Evolutionary conservation across 345 rosid species (phyloP), one percentile per base, ranked within the genome.

Genomic region (sweet orange (Citrus sinensis)): DNA sequence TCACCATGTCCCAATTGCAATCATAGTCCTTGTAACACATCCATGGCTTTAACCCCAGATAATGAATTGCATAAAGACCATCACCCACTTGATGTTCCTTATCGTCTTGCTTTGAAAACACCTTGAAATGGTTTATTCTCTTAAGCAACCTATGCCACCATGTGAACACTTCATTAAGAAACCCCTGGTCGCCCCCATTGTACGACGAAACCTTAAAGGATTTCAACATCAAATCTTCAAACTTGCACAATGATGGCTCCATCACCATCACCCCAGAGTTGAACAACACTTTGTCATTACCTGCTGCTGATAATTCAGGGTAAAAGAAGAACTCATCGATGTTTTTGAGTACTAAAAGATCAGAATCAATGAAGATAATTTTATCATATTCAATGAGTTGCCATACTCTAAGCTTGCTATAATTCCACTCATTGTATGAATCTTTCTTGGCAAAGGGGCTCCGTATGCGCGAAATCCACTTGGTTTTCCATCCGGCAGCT

Each of bases 131-230:
- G 75, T 95, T 95, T 11, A 90, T 76, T 4, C 74, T 87, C 1
- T 71, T 46, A 0, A 98, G 92, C 81, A 89, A 67, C 76, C 99
- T 82, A n/a, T 95, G 99, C 97, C 98, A 93, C 98, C 97, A 92
- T 2, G 92, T 87, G 46, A 95, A 92, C 5, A 79, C 66, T 79
- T 95, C 98, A 42, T 93, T 93, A 5, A 93, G 87, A 39, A 92
- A 93, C 0, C 98, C 99, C 42, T 95, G 99, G 78, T 95, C 99
- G 2, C 98, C 98, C 1, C 97, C 98, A 2, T 93, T 96, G 77
- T 90, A 93, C 0, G 98, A 88, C 19, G 71, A 80, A 5, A 96
- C 32, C 63, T 79, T 76, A 8, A 67, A 65, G 2, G 82, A 84
- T 55, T 89, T 90, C 32, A 25, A 9, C 87, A 91, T 87, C 75